Evolutionary conservation across 1,139 yeast species (phyloP), one percentile per base, ranked within the genome.

Genomic region (Diutina pseudorugosa): DNA sequence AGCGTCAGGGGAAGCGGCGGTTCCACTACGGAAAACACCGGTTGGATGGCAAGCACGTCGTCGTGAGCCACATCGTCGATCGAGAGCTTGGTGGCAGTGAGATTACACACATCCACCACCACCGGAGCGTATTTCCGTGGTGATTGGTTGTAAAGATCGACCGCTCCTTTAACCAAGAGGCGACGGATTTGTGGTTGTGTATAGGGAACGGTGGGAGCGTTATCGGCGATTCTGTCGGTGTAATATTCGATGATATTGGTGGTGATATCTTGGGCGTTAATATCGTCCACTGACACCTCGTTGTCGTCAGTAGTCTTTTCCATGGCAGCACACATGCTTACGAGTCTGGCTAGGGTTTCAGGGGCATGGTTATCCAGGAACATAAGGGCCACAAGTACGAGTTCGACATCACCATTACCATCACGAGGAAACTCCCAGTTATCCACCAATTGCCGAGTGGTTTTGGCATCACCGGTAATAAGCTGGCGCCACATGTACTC

Each of bases 361-460:
- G 40, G 49, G 2, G 20, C 16, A 12, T n/a, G 18, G 21, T n/a
- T 18, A 6, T 9, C 40, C 49, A 45, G 40, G 40, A 23, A 27
- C 30, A 27, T n/a, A 7, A 45, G 19, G 4, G 36, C 49, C 14
- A 27, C 49, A 12, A 45, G 16, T 7, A 27, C 49, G 3, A 9
- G 25, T 3, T 45, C 49, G 23, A 45, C 41, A n/a, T 27, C 41
- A 20, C 18, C 27, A 11, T 9, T 25, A 5, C 40, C 30, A 12
- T 43, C 47, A 5, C 30, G 20, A 7, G 49, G 49, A 11, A 45
- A 27, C 21, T 45, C 23, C 49, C 49, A 45, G 25, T 45, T n/a
- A 25, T 25, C 40, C n/a, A 45, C 36, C 7, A 45, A 7, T 11
- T 16, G 23, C 8, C 27, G 16, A 4, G 49, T 27, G 6, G 27